Evolutionary conservation across 1,284 basidiomycete genomes (phyloP).

Genomic region (Mrakiaceae sp.): DNA sequence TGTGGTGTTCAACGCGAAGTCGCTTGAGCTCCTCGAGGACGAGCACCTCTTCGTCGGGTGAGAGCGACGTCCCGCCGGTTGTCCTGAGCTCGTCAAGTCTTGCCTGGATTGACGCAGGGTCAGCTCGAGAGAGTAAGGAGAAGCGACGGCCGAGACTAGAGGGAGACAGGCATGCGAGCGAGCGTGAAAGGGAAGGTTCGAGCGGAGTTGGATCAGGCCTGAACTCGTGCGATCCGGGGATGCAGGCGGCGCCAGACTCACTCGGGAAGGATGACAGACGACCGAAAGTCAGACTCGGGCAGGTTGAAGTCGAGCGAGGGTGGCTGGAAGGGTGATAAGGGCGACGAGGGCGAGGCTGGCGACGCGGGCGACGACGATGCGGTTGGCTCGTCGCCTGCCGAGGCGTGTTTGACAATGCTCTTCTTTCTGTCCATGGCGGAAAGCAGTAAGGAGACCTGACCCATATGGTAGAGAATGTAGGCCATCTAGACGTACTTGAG

Average conservation of each 20-base stretch:
- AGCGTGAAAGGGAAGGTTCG: background rate
- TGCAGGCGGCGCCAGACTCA: background rate
- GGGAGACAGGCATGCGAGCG: background rate
- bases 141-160: conserved; percentile 11
- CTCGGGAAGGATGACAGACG: conserved; percentile 14
- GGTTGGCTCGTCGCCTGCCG: background rate
- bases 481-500: background rate
- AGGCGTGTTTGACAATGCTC: too few species aligned
- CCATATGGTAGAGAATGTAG: too few species aligned
- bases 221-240: too few species aligned
- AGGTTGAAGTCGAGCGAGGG: background rate
- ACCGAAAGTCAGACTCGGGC: background rate
- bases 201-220: background rate
- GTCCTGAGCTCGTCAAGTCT: conserved; percentile 5
- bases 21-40: conserved; percentile 11
- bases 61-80: background rate
- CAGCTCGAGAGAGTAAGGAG: conserved; percentile 8
- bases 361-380: background rate
- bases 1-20: background rate
- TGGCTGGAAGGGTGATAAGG: too few species aligned
- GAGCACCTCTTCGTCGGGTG: conserved; percentile 14
- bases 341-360: too few species aligned
- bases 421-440: too few species aligned
- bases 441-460: too few species aligned
- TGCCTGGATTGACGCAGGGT: conserved; percentile 1